A percentile compares a stretch with the other conserved stretches of the same genome.
Evolutionary conservation across 495 filamentous ascomycete species (phyloP).

Genomic region (Beverwykella pulmonaria): DNA sequence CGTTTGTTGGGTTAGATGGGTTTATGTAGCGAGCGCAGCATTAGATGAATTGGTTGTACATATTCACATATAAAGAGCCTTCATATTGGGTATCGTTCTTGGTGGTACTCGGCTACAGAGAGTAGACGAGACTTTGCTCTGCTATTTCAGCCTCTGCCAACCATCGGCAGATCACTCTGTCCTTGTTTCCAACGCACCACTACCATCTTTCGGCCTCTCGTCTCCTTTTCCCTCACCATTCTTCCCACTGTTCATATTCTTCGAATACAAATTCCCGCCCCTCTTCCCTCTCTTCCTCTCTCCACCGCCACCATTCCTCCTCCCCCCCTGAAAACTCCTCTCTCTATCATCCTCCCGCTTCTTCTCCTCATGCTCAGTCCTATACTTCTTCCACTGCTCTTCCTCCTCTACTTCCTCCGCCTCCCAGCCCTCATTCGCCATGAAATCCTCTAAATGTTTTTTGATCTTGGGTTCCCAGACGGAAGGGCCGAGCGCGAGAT

Average conservation of each 20-base stretch:
- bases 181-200: neutral
- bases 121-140: too few relatives aligned
- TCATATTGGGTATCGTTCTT: too few relatives aligned
- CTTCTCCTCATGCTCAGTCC: constrained; percentile 11
- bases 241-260: constrained; percentile 13
- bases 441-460: constrained; percentile 63
- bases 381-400: constrained; percentile 14
- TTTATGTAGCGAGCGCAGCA: neutral
- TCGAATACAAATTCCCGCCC: constrained; percentile 3
- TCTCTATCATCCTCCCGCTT: constrained; percentile 20
- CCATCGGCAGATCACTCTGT: neutral
- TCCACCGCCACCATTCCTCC: neutral
- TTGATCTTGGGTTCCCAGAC: constrained; percentile 80
- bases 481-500: constrained; percentile 75
- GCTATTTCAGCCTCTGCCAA: too few relatives aligned
- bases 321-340: constrained; percentile 22
- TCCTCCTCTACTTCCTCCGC: constrained; percentile 23
- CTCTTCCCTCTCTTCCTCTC: constrained; percentile 1
- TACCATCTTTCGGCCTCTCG: neutral
- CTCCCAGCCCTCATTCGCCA: constrained; percentile 46
- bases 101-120: too few relatives aligned
- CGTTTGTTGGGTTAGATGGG: neutral
- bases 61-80: neutral
- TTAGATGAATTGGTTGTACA: neutral
- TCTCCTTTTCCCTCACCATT: neutral